Base-by-base conservation (phyloP, 2,329 filamentous ascomycete species). In the Fusarium sp. region DNA sequence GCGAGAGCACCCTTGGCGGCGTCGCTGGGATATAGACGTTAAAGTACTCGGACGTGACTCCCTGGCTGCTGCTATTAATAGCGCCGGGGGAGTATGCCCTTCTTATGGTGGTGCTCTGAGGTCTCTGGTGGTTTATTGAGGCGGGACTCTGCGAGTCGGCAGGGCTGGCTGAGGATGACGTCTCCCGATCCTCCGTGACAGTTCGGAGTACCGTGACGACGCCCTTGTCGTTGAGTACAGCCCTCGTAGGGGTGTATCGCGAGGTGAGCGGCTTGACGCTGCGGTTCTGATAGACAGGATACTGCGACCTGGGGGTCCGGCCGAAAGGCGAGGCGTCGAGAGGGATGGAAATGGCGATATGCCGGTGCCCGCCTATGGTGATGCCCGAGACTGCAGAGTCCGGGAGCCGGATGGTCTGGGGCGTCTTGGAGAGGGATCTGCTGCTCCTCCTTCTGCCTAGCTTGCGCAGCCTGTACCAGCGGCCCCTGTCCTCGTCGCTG, bases 291-390 rank as follows among this genome's bases (percentile, higher is more conserved):
- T 78, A 79, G 18, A 82, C 75, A 13, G 82, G 81, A 64, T 83
- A 82, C 66, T 84, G 82, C 8, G 82, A 79, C 56, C 78, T 76
- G 22, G 78, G 76, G 35, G 71, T 74, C 38, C 75, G 70, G 4
- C 82, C 83, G 50, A 87, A 80, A 24, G 87, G 84, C 6, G 84
- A 85, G 66, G 88, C 82, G 71, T 89, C 85, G 14, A 87, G 68
- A 2, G 89, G 89, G 52, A 91, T 90, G 0, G 89, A 90, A 61
- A 91, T 91, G 67, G 89, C 88, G 71, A 91, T 90, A 74, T 91
- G 87, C 6, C 87, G 84, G 76, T 89, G 83, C 2, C 89, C 89
- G 4, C 83, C 85, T 8, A 80, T 87, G 0, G 89, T 91, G 38
- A 81, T 87, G 9, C 88, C 87, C 5, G 87, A 86, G 16, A 91